Conservation (phyloP, 768 basidiomycete species). For the Gymnopilus junonius region DNA sequence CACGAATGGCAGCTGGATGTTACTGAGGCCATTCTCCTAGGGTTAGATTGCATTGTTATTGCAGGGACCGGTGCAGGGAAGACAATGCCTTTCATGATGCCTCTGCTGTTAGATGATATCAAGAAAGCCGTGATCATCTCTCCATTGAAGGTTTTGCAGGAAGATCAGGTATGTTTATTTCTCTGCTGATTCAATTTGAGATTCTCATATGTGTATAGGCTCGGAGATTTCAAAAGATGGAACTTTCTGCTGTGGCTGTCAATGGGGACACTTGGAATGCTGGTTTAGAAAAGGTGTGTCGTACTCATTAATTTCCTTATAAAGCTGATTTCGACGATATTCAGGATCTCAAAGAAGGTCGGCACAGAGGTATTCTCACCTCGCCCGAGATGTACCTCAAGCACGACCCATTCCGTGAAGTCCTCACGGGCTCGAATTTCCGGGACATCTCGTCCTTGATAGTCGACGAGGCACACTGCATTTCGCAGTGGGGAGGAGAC, state of each 20-base stretch:
- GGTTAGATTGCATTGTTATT: conserved; percentile 37
- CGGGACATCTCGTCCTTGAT: conserved; percentile 29
- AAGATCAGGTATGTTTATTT: conserved; percentile 35
- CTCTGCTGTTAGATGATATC: conserved; percentile 24
- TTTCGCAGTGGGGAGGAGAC: conserved; percentile 27
- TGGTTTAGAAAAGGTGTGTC: conserved; percentile 31
- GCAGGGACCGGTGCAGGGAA: conserved; percentile 44
- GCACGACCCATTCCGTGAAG: conserved; percentile 30
- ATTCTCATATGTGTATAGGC: conserved; percentile 19
- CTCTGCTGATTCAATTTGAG: not conserved
- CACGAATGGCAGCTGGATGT: conserved; percentile 46
- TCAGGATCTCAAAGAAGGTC: conserved; percentile 28
- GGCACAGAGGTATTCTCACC: conserved; percentile 32
- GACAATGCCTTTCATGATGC: conserved; percentile 41
- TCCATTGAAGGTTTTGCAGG: conserved; percentile 39
- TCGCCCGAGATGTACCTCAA: conserved; percentile 45
- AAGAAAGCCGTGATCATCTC: conserved; percentile 38
- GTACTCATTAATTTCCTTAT: not conserved
- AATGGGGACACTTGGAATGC: conserved; percentile 39
- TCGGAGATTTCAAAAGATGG: conserved; percentile 30
- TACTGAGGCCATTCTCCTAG: conserved; percentile 36
- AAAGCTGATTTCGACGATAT: not conserved
- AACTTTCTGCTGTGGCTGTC: conserved; percentile 34
- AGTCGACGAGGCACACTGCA: conserved; percentile 46
- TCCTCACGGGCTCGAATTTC: conserved; percentile 24